Conservation (phyloP, 257 asterid species). For the Solanum stenotomum region DNA sequence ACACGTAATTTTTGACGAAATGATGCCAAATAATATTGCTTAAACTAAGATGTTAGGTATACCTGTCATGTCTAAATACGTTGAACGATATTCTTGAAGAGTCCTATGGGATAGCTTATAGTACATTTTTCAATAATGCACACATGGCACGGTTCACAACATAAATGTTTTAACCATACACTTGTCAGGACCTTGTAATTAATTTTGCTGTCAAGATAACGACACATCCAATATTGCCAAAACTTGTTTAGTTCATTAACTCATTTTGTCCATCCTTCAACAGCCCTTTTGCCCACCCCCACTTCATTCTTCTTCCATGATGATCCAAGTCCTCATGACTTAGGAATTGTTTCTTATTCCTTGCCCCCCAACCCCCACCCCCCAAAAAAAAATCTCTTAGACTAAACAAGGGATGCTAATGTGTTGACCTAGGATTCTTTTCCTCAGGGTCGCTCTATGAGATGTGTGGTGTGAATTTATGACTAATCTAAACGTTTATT, state of each 20-base stretch:
- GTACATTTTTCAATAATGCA: background rate
- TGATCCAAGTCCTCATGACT: background rate
- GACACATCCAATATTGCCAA: background rate
- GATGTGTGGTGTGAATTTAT: background rate
- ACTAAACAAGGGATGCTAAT: background rate
- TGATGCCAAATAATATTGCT: background rate
- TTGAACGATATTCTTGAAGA: background rate
- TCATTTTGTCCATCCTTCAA: background rate
- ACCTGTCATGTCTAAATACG: accelerated
- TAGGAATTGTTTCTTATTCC: background rate
- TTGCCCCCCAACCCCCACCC: no score
- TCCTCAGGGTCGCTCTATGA: background rate
- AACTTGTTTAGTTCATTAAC: background rate
- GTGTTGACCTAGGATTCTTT: background rate
- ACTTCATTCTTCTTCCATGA: background rate
- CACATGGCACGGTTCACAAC: background rate
- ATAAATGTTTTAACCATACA: conserved; percentile 1
- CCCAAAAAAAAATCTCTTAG: background rate
- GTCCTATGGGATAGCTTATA: background rate
- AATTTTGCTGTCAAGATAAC: background rate
- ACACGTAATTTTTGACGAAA: background rate
- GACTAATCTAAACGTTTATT: background rate
- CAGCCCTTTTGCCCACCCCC: background rate
- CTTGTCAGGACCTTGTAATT: background rate
- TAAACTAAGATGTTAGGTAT: background rate